A percentile compares a stretch with the other conserved stretches of the same genome.
phyloP scores from a whole-genome alignment of 352 stramenopile genomes.

The Phytophthora foliorum region DNA sequence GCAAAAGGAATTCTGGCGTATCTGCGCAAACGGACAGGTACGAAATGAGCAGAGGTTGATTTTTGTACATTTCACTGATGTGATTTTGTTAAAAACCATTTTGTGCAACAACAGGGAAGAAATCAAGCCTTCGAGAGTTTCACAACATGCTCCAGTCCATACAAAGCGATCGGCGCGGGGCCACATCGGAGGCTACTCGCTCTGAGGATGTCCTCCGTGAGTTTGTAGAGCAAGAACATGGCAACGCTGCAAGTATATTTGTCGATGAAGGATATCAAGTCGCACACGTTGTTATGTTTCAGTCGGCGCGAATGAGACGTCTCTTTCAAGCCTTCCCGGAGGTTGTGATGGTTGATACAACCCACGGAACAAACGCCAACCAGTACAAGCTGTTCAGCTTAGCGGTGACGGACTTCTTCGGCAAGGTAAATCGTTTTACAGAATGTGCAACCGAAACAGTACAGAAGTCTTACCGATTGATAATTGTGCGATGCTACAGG shows the following conservation, averaged over 20 bases:
- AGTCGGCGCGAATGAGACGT: conserved; percentile 12
- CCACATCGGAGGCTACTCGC: not conserved
- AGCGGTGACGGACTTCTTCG: conserved; percentile 11
- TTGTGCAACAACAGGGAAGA: conserved; percentile 5
- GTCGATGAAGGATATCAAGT: not conserved
- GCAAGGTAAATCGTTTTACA: conserved; percentile 5
- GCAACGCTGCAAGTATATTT: conserved; percentile 6
- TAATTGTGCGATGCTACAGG: not conserved
- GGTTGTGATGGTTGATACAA: conserved; percentile 11
- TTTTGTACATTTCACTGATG: not conserved
- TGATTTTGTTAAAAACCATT: too few species aligned
- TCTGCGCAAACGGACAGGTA: conserved; percentile 8
- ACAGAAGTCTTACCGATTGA: not conserved
- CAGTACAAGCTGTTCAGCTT: conserved; percentile 21
- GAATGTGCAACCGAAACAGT: conserved; percentile 1
- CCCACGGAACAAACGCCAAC: conserved; percentile 9
- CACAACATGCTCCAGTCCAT: conserved; percentile 13
- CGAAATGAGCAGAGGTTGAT: too few species aligned
- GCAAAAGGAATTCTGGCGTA: conserved; percentile 11
- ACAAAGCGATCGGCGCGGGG: not conserved
- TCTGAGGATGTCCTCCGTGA: conserved; percentile 1
- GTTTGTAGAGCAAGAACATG: conserved; percentile 1
- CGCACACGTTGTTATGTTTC: conserved; percentile 9
- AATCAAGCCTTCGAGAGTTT: conserved; percentile 2
- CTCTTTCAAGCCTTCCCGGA: conserved; percentile 17